Evolutionary conservation across 306 rosid genomes (phyloP), one percentile per base, ranked within the genome.

Genomic region (Glycine latifolia): DNA sequence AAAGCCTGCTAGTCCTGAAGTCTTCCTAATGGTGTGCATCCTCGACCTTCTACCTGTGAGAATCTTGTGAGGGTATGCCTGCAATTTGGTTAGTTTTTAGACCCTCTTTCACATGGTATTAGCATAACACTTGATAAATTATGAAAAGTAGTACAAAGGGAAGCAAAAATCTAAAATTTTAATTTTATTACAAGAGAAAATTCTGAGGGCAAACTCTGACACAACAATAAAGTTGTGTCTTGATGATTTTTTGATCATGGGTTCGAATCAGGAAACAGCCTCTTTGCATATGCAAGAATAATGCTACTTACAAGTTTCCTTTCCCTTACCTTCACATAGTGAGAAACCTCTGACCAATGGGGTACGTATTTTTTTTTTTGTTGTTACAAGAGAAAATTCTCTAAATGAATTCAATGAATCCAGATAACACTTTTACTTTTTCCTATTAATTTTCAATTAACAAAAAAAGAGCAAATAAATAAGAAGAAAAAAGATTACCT

Each of bases 51-150:
- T 87, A 48, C 99, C 98, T 4, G 99, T 95, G 50, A 95, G 97
- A 85, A 93, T 95, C 89, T 95, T 95, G 87, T 95, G 98, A 35
- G 94, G 86, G 63, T 95, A 95, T 77, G 98, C 90, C 99, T 94
- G 94, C 86, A 87, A 84, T 74, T 72, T 80, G 47, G n/a, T 35
- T 71, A 48, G 37, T 12, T 75, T 31, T 91, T 77, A 85, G 90
- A 84, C 55, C 77, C 66, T 39, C 7, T 39, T 71, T 67, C 62
- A 55, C 69, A 13, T 47, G 47, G 73, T n/a, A 67, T 3, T 44
- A 10, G 4, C 48, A 61, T 50, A 76, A 39, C 63, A 48, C 11
- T 61, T 20, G 43, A 61, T 54, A 52, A 26, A 59, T 15, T 5
- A n/a, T 46, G 56, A 10, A 37, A 41, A 58, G 6, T 10, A 14